These are phyloP conservation scores for Cicer pinnatifidum DNA, from an alignment of 306 rosid genomes.

Conservation along the genomic window DNA sequence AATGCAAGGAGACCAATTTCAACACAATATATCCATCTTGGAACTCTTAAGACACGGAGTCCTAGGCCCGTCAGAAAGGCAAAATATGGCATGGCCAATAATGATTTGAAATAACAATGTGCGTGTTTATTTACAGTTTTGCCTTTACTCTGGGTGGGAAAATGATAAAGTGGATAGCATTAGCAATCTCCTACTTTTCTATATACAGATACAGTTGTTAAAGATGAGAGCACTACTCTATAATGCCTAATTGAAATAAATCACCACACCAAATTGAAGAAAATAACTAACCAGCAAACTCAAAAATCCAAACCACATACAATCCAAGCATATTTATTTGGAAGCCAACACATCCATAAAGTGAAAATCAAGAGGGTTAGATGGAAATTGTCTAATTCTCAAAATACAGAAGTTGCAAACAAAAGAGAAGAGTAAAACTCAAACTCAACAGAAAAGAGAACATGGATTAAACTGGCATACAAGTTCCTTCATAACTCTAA, in stretches of 20 bases:
- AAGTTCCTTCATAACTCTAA: slow-evolving; percentile 27
- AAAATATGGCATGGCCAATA: no score
- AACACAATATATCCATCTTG: no score
- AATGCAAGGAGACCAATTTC: no score
- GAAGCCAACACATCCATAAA: neutral
- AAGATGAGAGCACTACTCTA: neutral
- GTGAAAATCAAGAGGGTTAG: neutral
- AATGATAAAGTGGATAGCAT: neutral
- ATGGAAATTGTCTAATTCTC: slow-evolving; percentile 4
- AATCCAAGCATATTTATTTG: slow-evolving; percentile 4
- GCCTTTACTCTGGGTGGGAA: neutral
- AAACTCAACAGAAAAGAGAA: neutral
- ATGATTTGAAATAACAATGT: neutral
- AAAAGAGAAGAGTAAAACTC: slow-evolving; percentile 1
- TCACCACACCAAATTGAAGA: neutral
- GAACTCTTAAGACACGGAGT: no score
- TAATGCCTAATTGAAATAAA: slow-evolving; percentile 5
- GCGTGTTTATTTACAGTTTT: neutral
- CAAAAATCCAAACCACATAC: neutral
- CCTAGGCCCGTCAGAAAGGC: no score
- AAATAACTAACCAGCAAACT: neutral
- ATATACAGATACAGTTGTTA: no score
- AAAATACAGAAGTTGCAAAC: slow-evolving; percentile 24
- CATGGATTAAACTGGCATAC: slow-evolving; percentile 31
- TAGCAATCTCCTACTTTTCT: neutral